Evolutionary conservation across 257 asterid species (phyloP).

Genomic region (Solanum habrochaites): DNA sequence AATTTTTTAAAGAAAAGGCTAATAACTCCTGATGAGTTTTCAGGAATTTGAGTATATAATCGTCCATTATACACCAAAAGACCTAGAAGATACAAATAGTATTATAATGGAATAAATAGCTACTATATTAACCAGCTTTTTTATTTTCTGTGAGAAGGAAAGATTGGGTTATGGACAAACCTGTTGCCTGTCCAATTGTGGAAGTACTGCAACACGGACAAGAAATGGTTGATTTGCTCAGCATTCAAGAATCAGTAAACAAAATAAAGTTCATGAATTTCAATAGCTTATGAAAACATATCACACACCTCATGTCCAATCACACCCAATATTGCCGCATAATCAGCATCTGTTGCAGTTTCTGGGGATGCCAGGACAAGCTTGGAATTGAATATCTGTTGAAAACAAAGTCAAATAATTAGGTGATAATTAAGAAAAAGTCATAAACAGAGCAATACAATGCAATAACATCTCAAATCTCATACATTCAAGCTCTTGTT

Average conservation of each 20-base stretch:
- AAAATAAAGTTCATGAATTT: neutral
- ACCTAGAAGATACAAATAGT: neutral
- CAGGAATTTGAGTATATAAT: neutral
- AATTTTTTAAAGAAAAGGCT: neutral
- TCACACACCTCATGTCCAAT: slow-evolving; percentile 84
- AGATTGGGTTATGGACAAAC: slow-evolving; percentile 18
- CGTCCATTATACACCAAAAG: neutral
- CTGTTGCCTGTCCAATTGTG: slow-evolving; percentile 99
- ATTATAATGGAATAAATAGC: neutral
- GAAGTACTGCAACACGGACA: slow-evolving; percentile 65
- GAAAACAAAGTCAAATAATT: slow-evolving; percentile 1
- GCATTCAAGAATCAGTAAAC: neutral
- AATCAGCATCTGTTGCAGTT: slow-evolving; percentile 90
- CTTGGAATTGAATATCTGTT: slow-evolving; percentile 87
- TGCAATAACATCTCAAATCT: neutral
- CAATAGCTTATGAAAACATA: neutral
- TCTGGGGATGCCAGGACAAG: slow-evolving; percentile 96
- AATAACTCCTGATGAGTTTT: neutral
- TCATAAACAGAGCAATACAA: neutral
- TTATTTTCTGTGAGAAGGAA: neutral
- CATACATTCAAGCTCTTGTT: slow-evolving; percentile 94
- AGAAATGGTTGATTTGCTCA: neutral
- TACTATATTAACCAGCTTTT: neutral
- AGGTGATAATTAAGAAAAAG: neutral
- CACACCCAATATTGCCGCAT: slow-evolving; percentile 94